phyloP scores from a whole-genome alignment of 2,329 filamentous ascomycete species.

The Fusarium tupiense region DNA sequence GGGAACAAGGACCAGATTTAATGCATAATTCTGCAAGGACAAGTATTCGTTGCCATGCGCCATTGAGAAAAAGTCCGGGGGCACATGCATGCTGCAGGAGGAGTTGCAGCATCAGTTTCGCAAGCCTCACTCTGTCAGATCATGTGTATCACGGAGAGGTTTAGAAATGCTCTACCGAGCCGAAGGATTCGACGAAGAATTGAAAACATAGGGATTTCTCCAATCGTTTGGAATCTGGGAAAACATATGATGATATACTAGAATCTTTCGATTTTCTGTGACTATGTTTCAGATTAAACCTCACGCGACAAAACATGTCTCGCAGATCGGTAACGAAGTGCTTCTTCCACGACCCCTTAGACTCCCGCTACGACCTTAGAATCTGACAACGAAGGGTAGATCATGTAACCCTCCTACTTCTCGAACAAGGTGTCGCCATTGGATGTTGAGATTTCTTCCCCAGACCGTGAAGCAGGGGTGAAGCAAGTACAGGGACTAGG shows the following conservation, averaged over 20 bases:
- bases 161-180: not conserved
- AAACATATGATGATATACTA: slow-evolving; percentile 8
- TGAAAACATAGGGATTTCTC: not conserved
- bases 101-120: slow-evolving; percentile 4
- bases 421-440: not conserved
- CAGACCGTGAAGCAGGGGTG: slow-evolving; percentile 3
- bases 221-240: not conserved
- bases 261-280: slow-evolving; percentile 22
- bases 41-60: slow-evolving; percentile 3
- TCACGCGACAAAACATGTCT: slow-evolving; percentile 18
- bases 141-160: slow-evolving; percentile 4
- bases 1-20: slow-evolving; percentile 8
- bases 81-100: slow-evolving; percentile 12
- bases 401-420: slow-evolving; percentile 14
- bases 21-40: not conserved
- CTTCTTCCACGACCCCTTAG: not conserved
- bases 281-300: slow-evolving; percentile 18
- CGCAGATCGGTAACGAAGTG: slow-evolving; percentile 2
- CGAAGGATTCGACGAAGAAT: not conserved
- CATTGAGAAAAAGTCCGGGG: slow-evolving; percentile 10
- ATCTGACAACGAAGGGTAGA: slow-evolving; percentile 9
- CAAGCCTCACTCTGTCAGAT: slow-evolving; percentile 22
- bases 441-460: slow-evolving; percentile 10
- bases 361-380: not conserved
- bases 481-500: slow-evolving; percentile 1